Percentiles rank a stretch among this genome's conserved stretches.
phyloP scores from a whole-genome alignment of 331 rosid species.

The Phaseolus coccineus region DNA sequence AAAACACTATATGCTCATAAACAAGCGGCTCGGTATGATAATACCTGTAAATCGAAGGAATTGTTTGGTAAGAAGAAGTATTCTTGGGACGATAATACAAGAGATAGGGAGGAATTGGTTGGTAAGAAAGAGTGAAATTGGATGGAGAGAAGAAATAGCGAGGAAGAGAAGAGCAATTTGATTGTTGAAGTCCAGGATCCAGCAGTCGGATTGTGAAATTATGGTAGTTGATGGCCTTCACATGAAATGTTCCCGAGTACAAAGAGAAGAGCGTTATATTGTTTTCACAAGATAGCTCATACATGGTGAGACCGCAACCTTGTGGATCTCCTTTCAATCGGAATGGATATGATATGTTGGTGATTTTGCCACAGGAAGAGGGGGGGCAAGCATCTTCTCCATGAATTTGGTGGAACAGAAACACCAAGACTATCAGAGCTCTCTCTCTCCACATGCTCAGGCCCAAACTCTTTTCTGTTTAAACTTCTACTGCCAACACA shows the following conservation, averaged over 20 bases:
- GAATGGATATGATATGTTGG: slow-evolving; percentile 41
- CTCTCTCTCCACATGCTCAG: neutral
- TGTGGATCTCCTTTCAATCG: neutral
- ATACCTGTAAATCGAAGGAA: no score
- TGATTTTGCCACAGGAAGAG: slow-evolving; percentile 44
- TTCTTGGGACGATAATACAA: no score
- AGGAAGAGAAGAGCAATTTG: no score
- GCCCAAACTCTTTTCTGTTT: neutral
- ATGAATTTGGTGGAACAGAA: neutral
- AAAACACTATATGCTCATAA: no score
- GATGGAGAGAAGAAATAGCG: no score
- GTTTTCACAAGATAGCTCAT: slow-evolving; percentile 39
- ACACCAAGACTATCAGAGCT: neutral
- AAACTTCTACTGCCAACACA: neutral
- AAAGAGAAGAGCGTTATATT: neutral
- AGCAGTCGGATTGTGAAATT: slow-evolving; percentile 40
- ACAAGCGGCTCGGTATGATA: no score
- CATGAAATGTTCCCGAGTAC: slow-evolving; percentile 7
- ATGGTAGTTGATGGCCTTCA: slow-evolving; percentile 45
- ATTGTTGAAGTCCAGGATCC: no score
- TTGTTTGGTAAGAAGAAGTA: no score
- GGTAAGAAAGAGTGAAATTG: no score
- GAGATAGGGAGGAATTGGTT: no score
- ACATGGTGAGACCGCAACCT: slow-evolving; percentile 5
- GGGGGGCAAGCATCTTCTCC: neutral